phyloP scores from a whole-genome alignment of 1,284 basidiomycete species.

The Microbotryum lychnidis-dioicae region DNA sequence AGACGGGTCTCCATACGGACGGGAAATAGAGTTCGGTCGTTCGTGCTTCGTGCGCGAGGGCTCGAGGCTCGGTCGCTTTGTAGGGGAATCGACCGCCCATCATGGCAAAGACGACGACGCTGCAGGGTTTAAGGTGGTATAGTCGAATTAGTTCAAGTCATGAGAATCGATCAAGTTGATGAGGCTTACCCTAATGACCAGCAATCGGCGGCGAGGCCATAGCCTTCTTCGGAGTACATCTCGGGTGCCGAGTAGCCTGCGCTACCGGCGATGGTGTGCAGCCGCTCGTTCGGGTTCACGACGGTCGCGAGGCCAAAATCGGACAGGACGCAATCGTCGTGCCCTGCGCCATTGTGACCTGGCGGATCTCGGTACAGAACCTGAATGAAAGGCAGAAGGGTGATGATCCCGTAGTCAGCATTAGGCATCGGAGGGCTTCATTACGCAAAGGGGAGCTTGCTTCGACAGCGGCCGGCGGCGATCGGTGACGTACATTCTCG shows the following conservation, averaged over 20 bases:
- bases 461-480: background rate
- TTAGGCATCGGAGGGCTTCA: background rate
- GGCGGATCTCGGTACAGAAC: conserved; percentile 29
- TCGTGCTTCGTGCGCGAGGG: conserved; percentile 24
- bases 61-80: conserved; percentile 21
- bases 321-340: conserved; percentile 28
- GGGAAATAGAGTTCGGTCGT: conserved; percentile 31
- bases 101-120: conserved; percentile 2
- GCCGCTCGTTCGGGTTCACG: conserved; percentile 25
- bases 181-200: conserved; percentile 24
- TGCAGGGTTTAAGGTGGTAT: background rate
- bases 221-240: conserved; percentile 24
- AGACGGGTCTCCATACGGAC: conserved; percentile 30
- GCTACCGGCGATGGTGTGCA: conserved; percentile 29
- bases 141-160: background rate
- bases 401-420: background rate
- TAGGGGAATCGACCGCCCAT: conserved; percentile 30
- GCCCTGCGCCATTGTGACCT: conserved; percentile 18
- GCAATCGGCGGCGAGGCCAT: conserved; percentile 23
- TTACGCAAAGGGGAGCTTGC: background rate
- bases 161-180: background rate
- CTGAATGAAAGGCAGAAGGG: background rate
- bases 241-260: conserved; percentile 34
- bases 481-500: conserved; percentile 21
- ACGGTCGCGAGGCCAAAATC: conserved; percentile 30